Evolutionary conservation across 148 eudicot genomes (phyloP).

Genomic region (Camellia japonica): DNA sequence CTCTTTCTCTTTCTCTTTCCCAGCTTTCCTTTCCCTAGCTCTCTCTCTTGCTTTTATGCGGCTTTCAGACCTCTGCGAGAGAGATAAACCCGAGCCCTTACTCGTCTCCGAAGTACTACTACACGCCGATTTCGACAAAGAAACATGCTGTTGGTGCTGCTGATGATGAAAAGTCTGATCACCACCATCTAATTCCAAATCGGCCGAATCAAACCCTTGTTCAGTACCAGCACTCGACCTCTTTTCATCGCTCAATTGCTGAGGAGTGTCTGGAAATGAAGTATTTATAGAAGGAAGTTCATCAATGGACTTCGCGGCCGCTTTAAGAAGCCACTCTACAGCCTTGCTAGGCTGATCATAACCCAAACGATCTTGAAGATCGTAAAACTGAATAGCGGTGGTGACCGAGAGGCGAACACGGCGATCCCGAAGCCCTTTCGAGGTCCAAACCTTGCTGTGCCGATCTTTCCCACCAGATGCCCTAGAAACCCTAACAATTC

Average conservation of each 20-base stretch:
- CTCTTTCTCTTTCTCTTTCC: slow-evolving; percentile 63
- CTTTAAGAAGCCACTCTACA: slow-evolving; percentile 88
- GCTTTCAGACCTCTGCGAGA: slow-evolving; percentile 52
- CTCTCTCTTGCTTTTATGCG: slow-evolving; percentile 74
- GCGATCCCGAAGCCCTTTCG: slow-evolving; percentile 78
- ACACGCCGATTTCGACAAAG: slow-evolving; percentile 50
- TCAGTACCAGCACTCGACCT: slow-evolving; percentile 20
- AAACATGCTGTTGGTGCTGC: slow-evolving; percentile 27
- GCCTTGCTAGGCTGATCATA: slow-evolving; percentile 94
- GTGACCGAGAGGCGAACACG: slow-evolving; percentile 74
- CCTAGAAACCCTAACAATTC: slow-evolving; percentile 91
- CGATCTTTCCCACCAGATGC: slow-evolving; percentile 92
- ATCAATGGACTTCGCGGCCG: slow-evolving; percentile 58
- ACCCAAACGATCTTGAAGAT: slow-evolving; percentile 79
- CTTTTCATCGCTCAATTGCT: slow-evolving; percentile 45
- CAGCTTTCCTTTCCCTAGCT: slow-evolving; percentile 65
- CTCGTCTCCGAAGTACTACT: slow-evolving; percentile 84
- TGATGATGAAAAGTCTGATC: slow-evolving; percentile 5
- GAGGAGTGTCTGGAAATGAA: slow-evolving; percentile 52
- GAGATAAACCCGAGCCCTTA: slow-evolving; percentile 72
- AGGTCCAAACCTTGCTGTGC: slow-evolving; percentile 89
- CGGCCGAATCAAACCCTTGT: slow-evolving; percentile 28
- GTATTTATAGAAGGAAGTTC: slow-evolving; percentile 69
- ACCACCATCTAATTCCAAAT: slow-evolving; percentile 34
- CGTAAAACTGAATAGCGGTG: slow-evolving; percentile 89